A percentile compares a stretch with the other conserved stretches of the same genome.
These are phyloP conservation scores for Drechslerella dactyloides DNA, from an alignment of 2,329 filamentous ascomycete genomes.

Conservation along the genomic window DNA sequence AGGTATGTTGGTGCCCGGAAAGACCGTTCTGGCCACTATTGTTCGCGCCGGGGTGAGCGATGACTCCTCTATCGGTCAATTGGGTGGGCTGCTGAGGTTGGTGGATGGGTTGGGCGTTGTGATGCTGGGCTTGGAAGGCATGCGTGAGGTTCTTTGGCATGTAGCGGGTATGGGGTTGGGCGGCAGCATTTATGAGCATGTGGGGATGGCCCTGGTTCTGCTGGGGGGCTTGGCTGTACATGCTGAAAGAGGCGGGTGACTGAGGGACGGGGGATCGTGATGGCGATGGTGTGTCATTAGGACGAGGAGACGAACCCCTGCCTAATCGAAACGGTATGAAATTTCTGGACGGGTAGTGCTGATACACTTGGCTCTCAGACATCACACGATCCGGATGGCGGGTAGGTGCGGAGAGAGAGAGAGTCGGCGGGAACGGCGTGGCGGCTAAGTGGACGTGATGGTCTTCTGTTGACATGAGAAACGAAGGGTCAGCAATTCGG, in stretches of 20 bases:
- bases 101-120: slow-evolving; percentile 56
- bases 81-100: slow-evolving; percentile 54
- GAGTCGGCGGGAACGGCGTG: slow-evolving; percentile 15
- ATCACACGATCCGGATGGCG: slow-evolving; percentile 29
- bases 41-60: slow-evolving; percentile 35
- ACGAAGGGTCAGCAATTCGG: neutral
- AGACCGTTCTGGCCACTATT: slow-evolving; percentile 52
- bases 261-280: slow-evolving; percentile 64
- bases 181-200: slow-evolving; percentile 53
- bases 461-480: slow-evolving; percentile 3
- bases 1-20: slow-evolving; percentile 63
- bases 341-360: slow-evolving; percentile 50
- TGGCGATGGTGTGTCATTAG: slow-evolving; percentile 64
- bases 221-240: slow-evolving; percentile 52
- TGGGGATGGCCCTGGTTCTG: slow-evolving; percentile 53
- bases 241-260: slow-evolving; percentile 54
- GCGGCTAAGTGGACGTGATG: slow-evolving; percentile 26
- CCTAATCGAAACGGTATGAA: slow-evolving; percentile 48
- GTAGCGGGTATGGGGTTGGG: slow-evolving; percentile 53
- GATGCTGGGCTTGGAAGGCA: slow-evolving; percentile 55
- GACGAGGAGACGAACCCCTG: slow-evolving; percentile 50
- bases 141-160: slow-evolving; percentile 54
- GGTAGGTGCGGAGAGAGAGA: slow-evolving; percentile 2
- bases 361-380: slow-evolving; percentile 51
- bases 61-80: slow-evolving; percentile 33